phyloP scores from a whole-genome alignment of 306 rosid species.

The Ceratonia siliqua region DNA sequence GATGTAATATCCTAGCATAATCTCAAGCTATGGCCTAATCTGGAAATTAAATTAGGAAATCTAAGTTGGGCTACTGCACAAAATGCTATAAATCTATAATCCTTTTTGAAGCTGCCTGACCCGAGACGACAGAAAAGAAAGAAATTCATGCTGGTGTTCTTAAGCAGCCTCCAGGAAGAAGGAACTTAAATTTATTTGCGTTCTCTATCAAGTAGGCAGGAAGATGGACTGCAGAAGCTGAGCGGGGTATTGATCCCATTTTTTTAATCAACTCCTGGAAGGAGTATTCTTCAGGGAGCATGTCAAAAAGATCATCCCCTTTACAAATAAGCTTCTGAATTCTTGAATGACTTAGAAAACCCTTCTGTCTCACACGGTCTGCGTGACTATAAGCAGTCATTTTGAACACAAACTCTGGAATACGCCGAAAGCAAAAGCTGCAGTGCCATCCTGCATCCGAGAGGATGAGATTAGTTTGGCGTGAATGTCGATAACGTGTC shows the following conservation, averaged over 20 bases:
- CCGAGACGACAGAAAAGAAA: not conserved
- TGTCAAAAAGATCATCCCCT: conserved; percentile 77
- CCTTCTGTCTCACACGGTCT: conserved; percentile 65
- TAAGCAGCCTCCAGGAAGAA: conserved; percentile 94
- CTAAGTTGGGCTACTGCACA: not conserved
- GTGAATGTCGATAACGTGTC: conserved; percentile 67
- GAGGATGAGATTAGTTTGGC: conserved; percentile 55
- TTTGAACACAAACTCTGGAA: conserved; percentile 78
- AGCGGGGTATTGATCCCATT: conserved; percentile 81
- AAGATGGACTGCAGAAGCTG: conserved; percentile 87
- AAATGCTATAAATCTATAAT: conserved; percentile 23
- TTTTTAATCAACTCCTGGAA: conserved; percentile 77
- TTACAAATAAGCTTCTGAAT: conserved; percentile 73
- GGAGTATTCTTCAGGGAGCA: conserved; percentile 90
- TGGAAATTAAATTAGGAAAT: not conserved
- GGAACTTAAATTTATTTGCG: conserved; percentile 74
- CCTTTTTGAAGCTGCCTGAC: not conserved
- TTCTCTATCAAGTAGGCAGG: conserved; percentile 79
- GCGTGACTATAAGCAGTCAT: conserved; percentile 97
- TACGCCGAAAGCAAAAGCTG: conserved; percentile 77
- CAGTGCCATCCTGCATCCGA: conserved; percentile 98
- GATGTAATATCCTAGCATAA: conserved; percentile 24
- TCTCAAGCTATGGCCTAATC: conserved; percentile 17
- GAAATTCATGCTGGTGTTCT: conserved; percentile 45
- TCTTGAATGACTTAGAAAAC: conserved; percentile 65